Conservation (phyloP, 2,329 filamentous ascomycete genomes). For the Nothophoma quercina region DNA sequence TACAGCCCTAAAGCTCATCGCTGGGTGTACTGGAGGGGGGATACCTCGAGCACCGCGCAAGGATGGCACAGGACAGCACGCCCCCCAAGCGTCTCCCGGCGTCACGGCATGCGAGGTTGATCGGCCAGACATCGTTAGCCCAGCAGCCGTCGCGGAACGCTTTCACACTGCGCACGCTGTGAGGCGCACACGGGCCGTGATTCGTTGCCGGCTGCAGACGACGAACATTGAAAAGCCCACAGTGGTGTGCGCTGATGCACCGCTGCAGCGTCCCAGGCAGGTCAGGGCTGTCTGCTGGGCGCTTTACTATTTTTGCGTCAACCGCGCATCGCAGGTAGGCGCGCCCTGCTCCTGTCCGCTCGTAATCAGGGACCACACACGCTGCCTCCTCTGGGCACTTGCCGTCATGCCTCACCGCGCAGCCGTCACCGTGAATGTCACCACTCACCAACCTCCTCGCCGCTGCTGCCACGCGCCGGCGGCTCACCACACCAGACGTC, state of each 20-base stretch:
- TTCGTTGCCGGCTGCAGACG: conserved; percentile 6
- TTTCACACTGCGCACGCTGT: conserved; percentile 22
- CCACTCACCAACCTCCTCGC: background rate
- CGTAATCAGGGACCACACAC: background rate
- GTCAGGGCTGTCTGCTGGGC: conserved; percentile 1
- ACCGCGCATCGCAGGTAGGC: conserved; percentile 33
- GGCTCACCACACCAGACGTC: conserved; percentile 11
- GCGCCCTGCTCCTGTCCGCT: conserved; percentile 9
- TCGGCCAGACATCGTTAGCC: conserved; percentile 32
- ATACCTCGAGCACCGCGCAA: conserved; percentile 15
- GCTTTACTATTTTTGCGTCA: conserved; percentile 35
- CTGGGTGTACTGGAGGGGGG: conserved; percentile 35
- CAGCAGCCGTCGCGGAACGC: conserved; percentile 34
- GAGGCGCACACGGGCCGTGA: conserved; percentile 12
- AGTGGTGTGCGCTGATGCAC: conserved; percentile 1
- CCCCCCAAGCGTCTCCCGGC: conserved; percentile 32
- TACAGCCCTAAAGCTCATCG: conserved; percentile 38
- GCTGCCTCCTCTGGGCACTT: background rate
- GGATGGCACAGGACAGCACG: conserved; percentile 14
- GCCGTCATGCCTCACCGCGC: background rate
- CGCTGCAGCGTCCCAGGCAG: background rate
- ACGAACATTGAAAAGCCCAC: background rate
- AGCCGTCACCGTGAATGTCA: background rate
- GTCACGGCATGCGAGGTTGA: conserved; percentile 34
- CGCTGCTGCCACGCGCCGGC: background rate